These are phyloP conservation scores for Phylloporus sp. DNA, from an alignment of 768 basidiomycete species.

Conservation along the genomic window DNA sequence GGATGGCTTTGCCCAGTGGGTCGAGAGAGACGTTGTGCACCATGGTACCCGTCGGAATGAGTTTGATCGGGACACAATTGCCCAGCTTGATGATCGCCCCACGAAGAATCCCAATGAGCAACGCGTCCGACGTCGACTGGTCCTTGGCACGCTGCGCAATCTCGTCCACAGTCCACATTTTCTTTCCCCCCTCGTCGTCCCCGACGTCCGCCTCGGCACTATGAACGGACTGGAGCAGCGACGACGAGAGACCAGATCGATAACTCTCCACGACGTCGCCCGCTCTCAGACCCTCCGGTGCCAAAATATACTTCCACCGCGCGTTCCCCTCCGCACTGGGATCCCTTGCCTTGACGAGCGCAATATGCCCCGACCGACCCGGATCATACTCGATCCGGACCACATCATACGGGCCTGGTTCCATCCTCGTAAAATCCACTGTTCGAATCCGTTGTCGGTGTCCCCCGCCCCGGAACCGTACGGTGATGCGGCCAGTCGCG, in stretches of 20 bases:
- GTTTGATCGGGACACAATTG: slow-evolving; percentile 85
- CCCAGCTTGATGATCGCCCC: slow-evolving; percentile 81
- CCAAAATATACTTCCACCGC: slow-evolving; percentile 88
- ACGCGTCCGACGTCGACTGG: slow-evolving; percentile 47
- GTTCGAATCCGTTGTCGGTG: slow-evolving; percentile 81
- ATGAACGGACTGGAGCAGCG: slow-evolving; percentile 46
- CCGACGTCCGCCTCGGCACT: slow-evolving; percentile 14
- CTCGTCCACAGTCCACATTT: slow-evolving; percentile 17
- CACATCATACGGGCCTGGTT: slow-evolving; percentile 80
- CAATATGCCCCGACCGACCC: slow-evolving; percentile 89
- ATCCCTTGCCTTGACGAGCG: slow-evolving; percentile 68
- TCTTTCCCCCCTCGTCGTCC: neutral
- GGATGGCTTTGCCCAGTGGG: slow-evolving; percentile 68
- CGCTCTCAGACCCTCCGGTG: slow-evolving; percentile 82
- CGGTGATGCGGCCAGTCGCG: slow-evolving; percentile 75
- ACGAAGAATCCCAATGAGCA: slow-evolving; percentile 82
- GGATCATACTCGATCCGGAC: slow-evolving; percentile 97
- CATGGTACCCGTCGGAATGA: slow-evolving; percentile 89
- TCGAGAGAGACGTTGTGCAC: slow-evolving; percentile 82
- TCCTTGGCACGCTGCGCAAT: slow-evolving; percentile 22
- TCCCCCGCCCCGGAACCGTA: slow-evolving; percentile 87
- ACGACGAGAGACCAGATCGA: slow-evolving; percentile 73
- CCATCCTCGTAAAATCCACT: slow-evolving; percentile 79
- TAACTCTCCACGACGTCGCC: slow-evolving; percentile 88
- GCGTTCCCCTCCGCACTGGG: slow-evolving; percentile 45